Conservation (phyloP, 192 early-diverging fungal species). For the Backusella liffmaniae region DNA sequence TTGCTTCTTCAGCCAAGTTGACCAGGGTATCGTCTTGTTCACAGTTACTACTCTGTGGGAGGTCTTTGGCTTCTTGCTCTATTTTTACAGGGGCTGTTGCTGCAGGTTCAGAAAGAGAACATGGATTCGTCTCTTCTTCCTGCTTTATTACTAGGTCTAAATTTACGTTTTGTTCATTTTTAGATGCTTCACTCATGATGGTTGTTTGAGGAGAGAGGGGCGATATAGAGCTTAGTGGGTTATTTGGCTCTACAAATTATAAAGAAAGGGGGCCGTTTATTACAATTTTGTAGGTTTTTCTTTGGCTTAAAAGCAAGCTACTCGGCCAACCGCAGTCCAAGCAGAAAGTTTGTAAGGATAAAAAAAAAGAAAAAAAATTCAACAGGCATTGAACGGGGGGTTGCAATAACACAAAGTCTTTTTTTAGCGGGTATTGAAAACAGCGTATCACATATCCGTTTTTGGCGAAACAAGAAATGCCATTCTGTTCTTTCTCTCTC, state of each 20-base stretch:
- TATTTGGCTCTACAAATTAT: background rate
- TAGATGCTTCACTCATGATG: slow-evolving; percentile 5
- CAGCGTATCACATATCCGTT: background rate
- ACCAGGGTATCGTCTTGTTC: slow-evolving; percentile 8
- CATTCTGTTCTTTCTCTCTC: background rate
- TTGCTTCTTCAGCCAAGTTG: background rate
- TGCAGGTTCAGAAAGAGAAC: background rate
- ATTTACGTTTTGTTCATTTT: slow-evolving; percentile 2
- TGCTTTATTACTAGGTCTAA: slow-evolving; percentile 9
- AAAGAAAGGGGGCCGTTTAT: background rate
- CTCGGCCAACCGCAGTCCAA: slow-evolving; percentile 4
- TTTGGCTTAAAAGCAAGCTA: background rate
- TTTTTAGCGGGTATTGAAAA: background rate
- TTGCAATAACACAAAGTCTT: background rate
- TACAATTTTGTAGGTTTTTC: background rate
- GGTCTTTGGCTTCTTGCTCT: background rate
- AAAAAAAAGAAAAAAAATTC: background rate
- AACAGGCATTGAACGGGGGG: background rate
- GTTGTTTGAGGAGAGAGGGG: background rate
- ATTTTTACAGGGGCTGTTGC: background rate
- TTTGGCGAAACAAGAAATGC: background rate
- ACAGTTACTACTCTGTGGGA: background rate
- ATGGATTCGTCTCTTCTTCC: background rate
- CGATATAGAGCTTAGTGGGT: background rate
- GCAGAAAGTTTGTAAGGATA: background rate